Evolutionary conservation across 1,139 yeast genomes (phyloP), one percentile per base, ranked within the genome.

Genomic region (Candida gigantensis): DNA sequence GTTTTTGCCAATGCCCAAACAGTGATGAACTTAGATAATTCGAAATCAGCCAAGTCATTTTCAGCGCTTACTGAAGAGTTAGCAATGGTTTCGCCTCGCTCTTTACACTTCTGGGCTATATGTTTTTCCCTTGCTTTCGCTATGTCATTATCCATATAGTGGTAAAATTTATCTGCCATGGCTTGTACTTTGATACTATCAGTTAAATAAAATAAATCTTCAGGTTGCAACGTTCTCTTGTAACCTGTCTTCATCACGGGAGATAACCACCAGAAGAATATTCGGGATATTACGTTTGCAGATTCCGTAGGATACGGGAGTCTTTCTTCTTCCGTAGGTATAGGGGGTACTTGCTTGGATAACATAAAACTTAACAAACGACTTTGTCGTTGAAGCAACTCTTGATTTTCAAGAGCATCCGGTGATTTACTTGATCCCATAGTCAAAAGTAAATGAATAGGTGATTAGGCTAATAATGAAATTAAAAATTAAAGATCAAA

Each of bases 181-280:
- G 42, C 28, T 27, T 71, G 64, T 16, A 70, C 65, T 30, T 57
- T 60, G 41, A 71, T 51, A 15, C 62, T 61, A 5, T 71, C 68
- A 9, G 68, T 57, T 30, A 75, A 49, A 20, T 44, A 49, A 47
- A 59, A 74, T 43, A 76, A 55, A 51, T 76, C 81, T 18, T 64
- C 62, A 1, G 73, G 68, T 30, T 62, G 62, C 37, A 76, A 55
- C 3, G 79, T 75, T 43, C 81, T 58, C 48, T 65, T 69, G 49
- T 76, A 76, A 1, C 81, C 81, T n/a, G 65, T 58, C 15, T 48
- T 50, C 66, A 76, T 56, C 14, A 76, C 50, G 1, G 81, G 81
- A 28, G 49, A 42, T 35, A 76, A 46, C 77, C 80, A 74, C 72
- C 75, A 66, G 55, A 75, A 75, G 49, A 74, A 72, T 1, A 65